A percentile compares a stretch with the other conserved stretches of the same genome.
These are phyloP conservation scores for Cordyceps pruinosa DNA, from an alignment of 2,329 filamentous ascomycete species.

Conservation along the genomic window DNA sequence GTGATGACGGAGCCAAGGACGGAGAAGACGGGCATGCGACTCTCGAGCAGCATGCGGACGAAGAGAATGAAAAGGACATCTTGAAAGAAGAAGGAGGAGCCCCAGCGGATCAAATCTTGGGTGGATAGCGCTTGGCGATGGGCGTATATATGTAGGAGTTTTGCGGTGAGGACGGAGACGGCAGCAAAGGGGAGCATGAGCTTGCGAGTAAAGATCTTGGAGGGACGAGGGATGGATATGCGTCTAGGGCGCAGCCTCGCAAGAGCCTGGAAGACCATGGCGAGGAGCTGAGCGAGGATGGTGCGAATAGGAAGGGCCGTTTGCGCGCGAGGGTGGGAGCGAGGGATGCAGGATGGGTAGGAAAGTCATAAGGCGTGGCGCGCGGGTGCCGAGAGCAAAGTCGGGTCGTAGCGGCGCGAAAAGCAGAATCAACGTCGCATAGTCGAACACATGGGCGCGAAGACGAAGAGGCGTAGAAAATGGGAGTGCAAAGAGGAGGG, in stretches of 20 bases:
- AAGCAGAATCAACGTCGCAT: constrained; percentile 1
- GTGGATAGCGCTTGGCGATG: constrained; percentile 7
- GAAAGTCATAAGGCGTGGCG: not conserved
- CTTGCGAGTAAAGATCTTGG: constrained; percentile 10
- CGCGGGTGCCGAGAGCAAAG: not conserved
- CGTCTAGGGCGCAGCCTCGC: not conserved
- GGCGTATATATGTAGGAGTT: constrained; percentile 9
- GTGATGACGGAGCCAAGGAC: constrained; percentile 5
- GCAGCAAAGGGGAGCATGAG: constrained; percentile 11
- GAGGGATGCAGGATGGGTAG: not conserved
- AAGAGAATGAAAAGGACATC: constrained; percentile 11
- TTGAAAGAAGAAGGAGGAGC: constrained; percentile 11
- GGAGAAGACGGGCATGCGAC: constrained; percentile 1
- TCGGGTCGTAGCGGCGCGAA: not conserved
- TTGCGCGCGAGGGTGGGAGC: not conserved
- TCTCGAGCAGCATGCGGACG: constrained; percentile 6
- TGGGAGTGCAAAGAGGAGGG: not conserved
- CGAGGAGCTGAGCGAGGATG: not conserved
- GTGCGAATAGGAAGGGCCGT: not conserved
- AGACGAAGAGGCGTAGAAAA: not conserved
- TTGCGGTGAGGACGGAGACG: constrained; percentile 11
- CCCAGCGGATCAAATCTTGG: constrained; percentile 5
- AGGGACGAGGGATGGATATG: constrained; percentile 7
- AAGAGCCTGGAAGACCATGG: constrained; percentile 6
- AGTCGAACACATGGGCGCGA: constrained; percentile 6